These are phyloP conservation scores for Mycosphaerella arachidis DNA, from an alignment of 2,329 filamentous ascomycete species.

Conservation along the genomic window DNA sequence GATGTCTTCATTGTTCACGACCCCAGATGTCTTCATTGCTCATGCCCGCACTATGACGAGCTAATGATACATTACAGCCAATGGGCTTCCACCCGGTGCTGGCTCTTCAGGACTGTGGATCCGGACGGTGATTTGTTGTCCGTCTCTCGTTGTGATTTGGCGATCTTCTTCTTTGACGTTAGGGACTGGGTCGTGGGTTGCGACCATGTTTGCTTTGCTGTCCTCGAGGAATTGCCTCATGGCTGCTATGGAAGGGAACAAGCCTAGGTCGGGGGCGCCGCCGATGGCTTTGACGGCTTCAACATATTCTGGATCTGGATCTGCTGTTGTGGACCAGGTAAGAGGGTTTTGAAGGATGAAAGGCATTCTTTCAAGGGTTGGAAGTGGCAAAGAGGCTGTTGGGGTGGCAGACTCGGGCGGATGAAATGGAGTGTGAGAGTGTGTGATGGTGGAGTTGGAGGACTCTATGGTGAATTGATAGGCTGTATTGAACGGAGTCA, in stretches of 20 bases:
- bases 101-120: conserved; percentile 24
- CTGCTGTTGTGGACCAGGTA: conserved; percentile 22
- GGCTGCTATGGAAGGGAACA: conserved; percentile 20
- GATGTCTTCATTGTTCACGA: no score
- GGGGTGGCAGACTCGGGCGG: no score
- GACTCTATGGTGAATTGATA: no score
- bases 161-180: conserved; percentile 39
- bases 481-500: no score
- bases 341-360: conserved; percentile 7
- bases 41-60: no score
- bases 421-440: no score
- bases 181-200: conserved; percentile 8
- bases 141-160: conserved; percentile 34
- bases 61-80: conserved; percentile 42
- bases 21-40: no score
- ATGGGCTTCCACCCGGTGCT: conserved; percentile 18
- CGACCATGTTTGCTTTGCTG: conserved; percentile 16
- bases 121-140: conserved; percentile 31
- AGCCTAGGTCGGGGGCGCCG: conserved; percentile 25
- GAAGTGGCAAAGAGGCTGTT: background rate
- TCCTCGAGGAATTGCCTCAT: conserved; percentile 21
- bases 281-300: conserved; percentile 16
- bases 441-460: background rate
- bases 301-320: conserved; percentile 26
- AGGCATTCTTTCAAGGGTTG: background rate